Base-by-base conservation (phyloP, 1,139 yeast species). In the Suhomyces terraborum region DNA sequence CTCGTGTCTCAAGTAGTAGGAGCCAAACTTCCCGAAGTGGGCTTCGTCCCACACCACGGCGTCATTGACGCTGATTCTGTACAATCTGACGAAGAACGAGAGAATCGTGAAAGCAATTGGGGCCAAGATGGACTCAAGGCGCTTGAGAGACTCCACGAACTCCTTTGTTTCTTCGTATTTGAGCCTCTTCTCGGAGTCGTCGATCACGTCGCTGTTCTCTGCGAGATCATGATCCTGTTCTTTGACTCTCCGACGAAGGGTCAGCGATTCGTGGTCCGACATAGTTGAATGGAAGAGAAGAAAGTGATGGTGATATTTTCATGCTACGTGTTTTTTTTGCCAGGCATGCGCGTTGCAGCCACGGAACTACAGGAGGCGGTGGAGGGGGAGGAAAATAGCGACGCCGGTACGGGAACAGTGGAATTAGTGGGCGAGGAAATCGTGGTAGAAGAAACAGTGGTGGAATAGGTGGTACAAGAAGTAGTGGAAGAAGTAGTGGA, bases 1-100 rank as follows among this genome's bases (percentile, higher is more conserved):
- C 56, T 89, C 95, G 59, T 88, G 95, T 71, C 91, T 83, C 52
- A 91, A 72, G 68, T 91, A 91, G 64, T 88, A 87, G 10, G 96
- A 87, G 40, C 97, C 97, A 61, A 91, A 91, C 63, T 88, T 89
- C 47, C 97, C 98, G 62, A 91, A 91, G 71, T 79, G 84, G 41
- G 84, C 84, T 60, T 79, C 84, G 57, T 79, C 84, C 84, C 83
- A 79, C 25, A 79, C 83, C 44, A 79, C 84, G 37, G 68, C 67
- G 40, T 73, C 61, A 51, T 75, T 77, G 47, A 62, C 55, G 22
- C 80, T 72, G 52, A 79, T 77, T 43, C 73, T 65, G 63, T 78
- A 79, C 59, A 77, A 67, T 58, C 83, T 66, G 35, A 77, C 78
- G 41, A 64, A 71, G 48, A 77, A 75, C 16, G 80, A 68, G 32